Evolutionary conservation across 352 stramenopile genomes (phyloP).

Genomic region (Phytophthora pluvialis): DNA sequence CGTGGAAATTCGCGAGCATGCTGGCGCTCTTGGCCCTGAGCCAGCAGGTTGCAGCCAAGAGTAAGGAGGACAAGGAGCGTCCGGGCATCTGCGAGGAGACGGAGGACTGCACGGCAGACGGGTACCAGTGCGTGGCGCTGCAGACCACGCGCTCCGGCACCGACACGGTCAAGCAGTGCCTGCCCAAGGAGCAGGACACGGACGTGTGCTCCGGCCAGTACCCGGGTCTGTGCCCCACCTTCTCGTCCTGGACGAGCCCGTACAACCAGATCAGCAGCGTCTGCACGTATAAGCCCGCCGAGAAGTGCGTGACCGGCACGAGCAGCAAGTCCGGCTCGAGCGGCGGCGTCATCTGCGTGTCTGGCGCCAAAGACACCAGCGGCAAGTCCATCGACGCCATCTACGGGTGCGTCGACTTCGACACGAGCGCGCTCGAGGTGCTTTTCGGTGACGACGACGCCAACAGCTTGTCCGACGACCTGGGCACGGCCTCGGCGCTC

Average conservation of each 20-base stretch:
- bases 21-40: constrained; percentile 46
- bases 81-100: constrained; percentile 67
- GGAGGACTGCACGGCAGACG: constrained; percentile 51
- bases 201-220: constrained; percentile 73
- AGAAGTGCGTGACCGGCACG: constrained; percentile 62
- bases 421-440: constrained; percentile 53
- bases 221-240: constrained; percentile 68
- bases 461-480: constrained; percentile 55
- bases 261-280: constrained; percentile 83
- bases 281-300: constrained; percentile 76
- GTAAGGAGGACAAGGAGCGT: constrained; percentile 34
- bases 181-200: constrained; percentile 63
- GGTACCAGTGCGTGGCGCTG: constrained; percentile 73
- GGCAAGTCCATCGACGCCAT: constrained; percentile 62
- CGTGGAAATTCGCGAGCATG: constrained; percentile 43
- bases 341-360: constrained; percentile 55
- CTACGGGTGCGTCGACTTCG: constrained; percentile 77
- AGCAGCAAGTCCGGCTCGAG: constrained; percentile 52
- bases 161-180: constrained; percentile 74
- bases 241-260: constrained; percentile 66
- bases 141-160: constrained; percentile 68
- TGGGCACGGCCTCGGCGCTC: constrained; percentile 53
- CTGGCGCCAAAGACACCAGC: constrained; percentile 44
- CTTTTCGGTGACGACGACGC: constrained; percentile 68
- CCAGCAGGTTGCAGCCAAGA: constrained; percentile 39